phyloP scores from a whole-genome alignment of 331 rosid genomes.

The Saraca asoca region DNA sequence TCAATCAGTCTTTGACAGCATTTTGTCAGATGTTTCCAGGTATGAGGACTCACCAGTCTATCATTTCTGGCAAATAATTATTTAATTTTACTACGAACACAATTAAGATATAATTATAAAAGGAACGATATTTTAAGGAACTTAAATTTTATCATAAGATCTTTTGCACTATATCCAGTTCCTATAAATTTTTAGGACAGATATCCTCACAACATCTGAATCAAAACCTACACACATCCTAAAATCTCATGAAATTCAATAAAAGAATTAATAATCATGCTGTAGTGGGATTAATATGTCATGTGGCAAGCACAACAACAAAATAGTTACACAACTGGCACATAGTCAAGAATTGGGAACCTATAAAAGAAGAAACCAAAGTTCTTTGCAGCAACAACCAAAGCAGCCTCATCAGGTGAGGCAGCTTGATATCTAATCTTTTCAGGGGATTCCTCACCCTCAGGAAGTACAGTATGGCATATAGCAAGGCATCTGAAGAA shows the following conservation, averaged over 20 bases:
- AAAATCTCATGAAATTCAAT: too few species aligned
- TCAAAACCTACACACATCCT: background rate
- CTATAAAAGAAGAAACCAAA: conserved; percentile 98
- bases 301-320: background rate
- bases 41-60: background rate
- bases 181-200: too few species aligned
- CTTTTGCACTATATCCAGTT: too few species aligned
- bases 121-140: too few species aligned
- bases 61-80: too few species aligned
- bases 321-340: conserved; percentile 16
- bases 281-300: too few species aligned
- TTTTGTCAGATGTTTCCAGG: background rate
- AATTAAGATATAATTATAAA: too few species aligned
- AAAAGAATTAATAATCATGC: too few species aligned
- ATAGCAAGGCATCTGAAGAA: conserved; percentile 99
- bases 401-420: conserved; percentile 97
- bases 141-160: too few species aligned
- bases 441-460: conserved; percentile 84
- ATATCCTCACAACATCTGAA: background rate
- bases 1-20: background rate
- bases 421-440: conserved; percentile 92
- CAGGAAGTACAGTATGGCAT: conserved; percentile 97
- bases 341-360: conserved; percentile 45
- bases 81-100: background rate
- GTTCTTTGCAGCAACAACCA: conserved; percentile 95